Conservation (phyloP, 805 yeast genomes). For the Saturnispora sekii region DNA sequence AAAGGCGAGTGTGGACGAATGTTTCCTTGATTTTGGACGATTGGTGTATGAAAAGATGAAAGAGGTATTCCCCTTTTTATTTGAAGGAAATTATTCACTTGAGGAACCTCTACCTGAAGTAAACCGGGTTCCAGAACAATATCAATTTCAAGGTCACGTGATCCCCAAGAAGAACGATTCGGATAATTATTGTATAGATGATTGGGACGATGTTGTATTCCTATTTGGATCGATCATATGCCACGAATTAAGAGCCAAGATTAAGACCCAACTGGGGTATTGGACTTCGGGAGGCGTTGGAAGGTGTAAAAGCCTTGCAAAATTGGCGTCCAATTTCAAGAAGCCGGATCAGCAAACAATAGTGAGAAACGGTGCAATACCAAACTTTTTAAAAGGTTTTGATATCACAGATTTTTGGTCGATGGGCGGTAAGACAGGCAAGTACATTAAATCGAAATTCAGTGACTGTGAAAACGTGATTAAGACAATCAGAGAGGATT, state of each 20-base stretch:
- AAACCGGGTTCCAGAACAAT: slow-evolving; percentile 21
- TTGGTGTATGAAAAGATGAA: slow-evolving; percentile 37
- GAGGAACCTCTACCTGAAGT: slow-evolving; percentile 35
- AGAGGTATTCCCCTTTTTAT: slow-evolving; percentile 38
- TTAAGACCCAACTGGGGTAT: slow-evolving; percentile 53
- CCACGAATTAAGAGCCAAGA: slow-evolving; percentile 40
- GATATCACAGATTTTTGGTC: slow-evolving; percentile 75
- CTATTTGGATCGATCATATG: slow-evolving; percentile 58
- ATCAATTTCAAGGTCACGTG: slow-evolving; percentile 26
- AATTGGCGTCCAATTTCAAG: slow-evolving; percentile 72
- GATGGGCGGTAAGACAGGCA: slow-evolving; percentile 85
- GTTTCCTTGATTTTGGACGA: slow-evolving; percentile 76
- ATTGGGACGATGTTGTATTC: slow-evolving; percentile 78
- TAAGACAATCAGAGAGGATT: slow-evolving; percentile 40
- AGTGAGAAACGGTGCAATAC: slow-evolving; percentile 39
- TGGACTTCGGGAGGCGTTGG: slow-evolving; percentile 89
- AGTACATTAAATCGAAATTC: slow-evolving; percentile 40
- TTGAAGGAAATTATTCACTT: slow-evolving; percentile 7
- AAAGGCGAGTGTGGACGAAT: slow-evolving; percentile 94
- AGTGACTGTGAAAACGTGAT: slow-evolving; percentile 26
- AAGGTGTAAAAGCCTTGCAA: slow-evolving; percentile 67
- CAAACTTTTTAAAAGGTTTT: slow-evolving; percentile 48
- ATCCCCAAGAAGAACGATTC: slow-evolving; percentile 16
- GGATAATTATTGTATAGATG: slow-evolving; percentile 20
- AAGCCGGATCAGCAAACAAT: slow-evolving; percentile 87